These are phyloP conservation scores for Nadsonia starkeyi-henricii DNA, from an alignment of 1,139 yeast genomes.

Conservation along the genomic window DNA sequence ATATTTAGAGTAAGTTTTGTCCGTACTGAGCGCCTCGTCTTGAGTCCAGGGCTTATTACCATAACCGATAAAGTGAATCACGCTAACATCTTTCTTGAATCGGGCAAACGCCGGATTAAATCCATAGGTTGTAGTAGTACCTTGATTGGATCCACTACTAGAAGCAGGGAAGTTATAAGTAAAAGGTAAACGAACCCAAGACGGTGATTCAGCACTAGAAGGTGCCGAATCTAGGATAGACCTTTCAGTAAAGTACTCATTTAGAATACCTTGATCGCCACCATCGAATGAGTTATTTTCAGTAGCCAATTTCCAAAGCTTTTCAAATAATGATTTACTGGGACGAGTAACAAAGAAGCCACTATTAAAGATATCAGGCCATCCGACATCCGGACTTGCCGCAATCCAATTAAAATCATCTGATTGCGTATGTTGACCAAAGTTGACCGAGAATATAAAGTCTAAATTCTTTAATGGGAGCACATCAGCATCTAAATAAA, in stretches of 20 bases:
- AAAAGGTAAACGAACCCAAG: slow-evolving; percentile 64
- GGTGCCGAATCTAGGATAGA: background rate
- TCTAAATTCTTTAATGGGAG: slow-evolving; percentile 40
- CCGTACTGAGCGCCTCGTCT: slow-evolving; percentile 7
- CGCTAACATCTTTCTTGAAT: slow-evolving; percentile 40
- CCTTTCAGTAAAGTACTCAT: slow-evolving; percentile 50
- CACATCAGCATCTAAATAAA: slow-evolving; percentile 76
- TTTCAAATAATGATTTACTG: slow-evolving; percentile 30
- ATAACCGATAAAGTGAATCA: slow-evolving; percentile 73
- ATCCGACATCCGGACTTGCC: slow-evolving; percentile 89
- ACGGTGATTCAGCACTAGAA: slow-evolving; percentile 1
- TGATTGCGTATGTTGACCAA: slow-evolving; percentile 7
- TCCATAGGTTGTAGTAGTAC: slow-evolving; percentile 51
- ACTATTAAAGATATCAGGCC: slow-evolving; percentile 91
- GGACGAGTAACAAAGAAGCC: slow-evolving; percentile 71
- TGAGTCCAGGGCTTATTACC: slow-evolving; percentile 60
- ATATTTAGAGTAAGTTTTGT: slow-evolving; percentile 6
- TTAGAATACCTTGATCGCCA: slow-evolving; percentile 88
- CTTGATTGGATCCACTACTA: background rate
- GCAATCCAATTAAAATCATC: slow-evolving; percentile 12
- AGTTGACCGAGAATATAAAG: slow-evolving; percentile 27
- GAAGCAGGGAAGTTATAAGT: slow-evolving; percentile 70
- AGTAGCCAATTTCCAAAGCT: slow-evolving; percentile 27
- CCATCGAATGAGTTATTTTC: slow-evolving; percentile 62
- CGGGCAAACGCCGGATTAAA: slow-evolving; percentile 63